Percentiles rank a stretch among this genome's conserved stretches.
These are phyloP conservation scores for Neurospora sp. DNA, from an alignment of 495 filamentous ascomycete species.

Conservation along the genomic window DNA sequence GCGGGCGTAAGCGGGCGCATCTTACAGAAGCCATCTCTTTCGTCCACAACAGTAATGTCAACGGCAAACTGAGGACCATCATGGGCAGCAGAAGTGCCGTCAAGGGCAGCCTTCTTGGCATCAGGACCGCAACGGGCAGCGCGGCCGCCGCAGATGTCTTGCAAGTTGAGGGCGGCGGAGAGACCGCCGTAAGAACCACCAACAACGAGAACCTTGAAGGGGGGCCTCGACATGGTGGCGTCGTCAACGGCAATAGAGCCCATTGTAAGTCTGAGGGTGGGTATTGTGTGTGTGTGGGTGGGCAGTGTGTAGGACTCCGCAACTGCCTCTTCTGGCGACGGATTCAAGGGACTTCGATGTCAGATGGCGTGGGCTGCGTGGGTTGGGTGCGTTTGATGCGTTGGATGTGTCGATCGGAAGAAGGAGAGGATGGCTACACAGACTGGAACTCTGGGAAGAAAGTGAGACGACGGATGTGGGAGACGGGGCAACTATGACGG, in stretches of 20 bases:
- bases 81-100: neutral
- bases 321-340: neutral
- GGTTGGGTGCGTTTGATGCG: neutral
- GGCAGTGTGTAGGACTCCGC: neutral
- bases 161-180: slow-evolving; percentile 46
- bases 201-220: slow-evolving; percentile 41
- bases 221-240: slow-evolving; percentile 2
- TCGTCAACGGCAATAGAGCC: slow-evolving; percentile 1
- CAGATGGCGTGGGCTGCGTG: neutral
- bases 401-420: neutral
- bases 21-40: slow-evolving; percentile 61
- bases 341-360: neutral
- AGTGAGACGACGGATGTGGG: neutral
- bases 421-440: neutral
- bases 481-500: neutral
- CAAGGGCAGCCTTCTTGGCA: slow-evolving; percentile 1
- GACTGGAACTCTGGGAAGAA: neutral
- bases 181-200: slow-evolving; percentile 61
- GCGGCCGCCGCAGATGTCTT: slow-evolving; percentile 45
- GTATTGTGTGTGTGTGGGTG: neutral
- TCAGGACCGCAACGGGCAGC: slow-evolving; percentile 13
- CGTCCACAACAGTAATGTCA: slow-evolving; percentile 58
- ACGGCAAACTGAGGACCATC: slow-evolving; percentile 35
- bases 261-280: slow-evolving; percentile 5
- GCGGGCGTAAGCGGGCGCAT: slow-evolving; percentile 13